Evolutionary conservation across 495 filamentous ascomycete species (phyloP).

Genomic region (Trichoderma orchidacearum): DNA sequence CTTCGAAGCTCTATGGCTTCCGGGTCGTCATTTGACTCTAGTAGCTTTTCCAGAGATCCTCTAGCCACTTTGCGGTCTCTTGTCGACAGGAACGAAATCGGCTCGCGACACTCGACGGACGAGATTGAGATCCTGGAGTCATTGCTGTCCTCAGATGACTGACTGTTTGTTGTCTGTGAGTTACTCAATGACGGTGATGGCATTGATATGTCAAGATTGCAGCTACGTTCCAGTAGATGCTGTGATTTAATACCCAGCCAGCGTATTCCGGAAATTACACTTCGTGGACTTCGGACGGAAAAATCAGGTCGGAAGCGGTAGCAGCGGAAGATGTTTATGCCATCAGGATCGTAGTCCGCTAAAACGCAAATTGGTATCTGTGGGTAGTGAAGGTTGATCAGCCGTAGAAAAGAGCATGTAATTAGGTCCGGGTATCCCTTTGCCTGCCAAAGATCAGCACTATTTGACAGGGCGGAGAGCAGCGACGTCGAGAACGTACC

Average conservation of each 20-base stretch:
- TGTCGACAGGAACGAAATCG: constrained; percentile 34
- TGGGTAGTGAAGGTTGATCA: constrained; percentile 21
- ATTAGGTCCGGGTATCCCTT: constrained; percentile 89
- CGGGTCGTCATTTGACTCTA: not conserved
- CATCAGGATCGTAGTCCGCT: constrained; percentile 80
- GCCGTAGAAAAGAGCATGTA: constrained; percentile 55
- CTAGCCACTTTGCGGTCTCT: constrained; percentile 56
- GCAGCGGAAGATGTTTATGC: constrained; percentile 70
- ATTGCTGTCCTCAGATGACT: not conserved
- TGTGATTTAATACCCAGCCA: constrained; percentile 64
- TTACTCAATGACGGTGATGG: not conserved
- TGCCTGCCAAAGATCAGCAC: constrained; percentile 30
- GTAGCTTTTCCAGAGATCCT: constrained; percentile 44
- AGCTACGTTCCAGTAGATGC: constrained; percentile 33
- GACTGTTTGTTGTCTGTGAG: constrained; percentile 8
- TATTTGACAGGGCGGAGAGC: constrained; percentile 12
- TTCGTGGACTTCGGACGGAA: constrained; percentile 52
- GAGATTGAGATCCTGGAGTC: not conserved
- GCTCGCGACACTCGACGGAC: constrained; percentile 1
- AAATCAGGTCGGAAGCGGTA: constrained; percentile 74
- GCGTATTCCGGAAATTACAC: constrained; percentile 41
- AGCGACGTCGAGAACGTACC: constrained; percentile 20
- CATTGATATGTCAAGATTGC: not conserved
- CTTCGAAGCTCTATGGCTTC: constrained; percentile 32
- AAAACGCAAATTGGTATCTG: constrained; percentile 47